Evolutionary conservation across 208 protist species (phyloP).

Genomic region (Leishmania gerbilli): DNA sequence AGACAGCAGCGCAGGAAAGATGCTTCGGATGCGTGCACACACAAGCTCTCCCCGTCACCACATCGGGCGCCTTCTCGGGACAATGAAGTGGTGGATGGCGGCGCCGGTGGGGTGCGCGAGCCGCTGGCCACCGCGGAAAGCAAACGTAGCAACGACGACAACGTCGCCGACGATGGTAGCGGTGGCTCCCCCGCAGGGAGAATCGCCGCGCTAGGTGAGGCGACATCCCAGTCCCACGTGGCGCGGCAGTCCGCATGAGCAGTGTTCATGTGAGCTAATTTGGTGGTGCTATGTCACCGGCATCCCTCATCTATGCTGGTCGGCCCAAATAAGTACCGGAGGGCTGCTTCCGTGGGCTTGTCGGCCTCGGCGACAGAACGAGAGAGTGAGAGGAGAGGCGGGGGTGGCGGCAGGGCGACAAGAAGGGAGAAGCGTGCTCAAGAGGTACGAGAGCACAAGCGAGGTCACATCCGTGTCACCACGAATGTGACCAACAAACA

Average conservation of each 20-base stretch:
- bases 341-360: neutral
- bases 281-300: neutral
- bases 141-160: neutral
- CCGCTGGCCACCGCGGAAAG: neutral
- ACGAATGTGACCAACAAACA: neutral
- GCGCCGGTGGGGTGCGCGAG: neutral
- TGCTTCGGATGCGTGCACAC: neutral
- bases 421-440: neutral
- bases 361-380: neutral
- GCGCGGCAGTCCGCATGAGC: neutral
- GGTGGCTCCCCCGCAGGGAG: neutral
- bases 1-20: conserved; percentile 6
- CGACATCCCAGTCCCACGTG: neutral
- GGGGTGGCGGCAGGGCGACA: neutral
- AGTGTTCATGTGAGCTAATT: neutral
- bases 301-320: neutral
- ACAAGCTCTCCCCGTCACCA: neutral
- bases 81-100: neutral
- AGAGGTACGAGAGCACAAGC: neutral
- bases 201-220: neutral
- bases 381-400: neutral
- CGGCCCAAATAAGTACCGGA: neutral
- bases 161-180: neutral
- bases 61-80: neutral
- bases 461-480: neutral